phyloP scores from a whole-genome alignment of 2,329 filamentous ascomycete species.

The Exophiala dermatitidis region DNA sequence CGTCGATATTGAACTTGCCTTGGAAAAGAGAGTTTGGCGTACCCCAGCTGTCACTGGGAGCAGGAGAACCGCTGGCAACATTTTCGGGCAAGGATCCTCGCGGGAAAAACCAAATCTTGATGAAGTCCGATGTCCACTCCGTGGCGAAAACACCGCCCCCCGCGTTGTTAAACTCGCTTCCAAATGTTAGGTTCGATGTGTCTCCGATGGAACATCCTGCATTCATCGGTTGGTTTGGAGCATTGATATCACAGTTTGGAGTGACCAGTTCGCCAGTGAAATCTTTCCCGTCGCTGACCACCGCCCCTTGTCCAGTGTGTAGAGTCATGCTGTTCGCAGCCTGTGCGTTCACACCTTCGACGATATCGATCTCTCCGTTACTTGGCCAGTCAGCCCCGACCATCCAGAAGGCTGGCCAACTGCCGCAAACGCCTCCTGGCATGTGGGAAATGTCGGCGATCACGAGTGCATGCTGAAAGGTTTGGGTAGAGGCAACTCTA shows the following conservation, averaged over 20 bases:
- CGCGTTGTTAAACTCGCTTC: conserved; percentile 47
- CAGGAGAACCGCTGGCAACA: conserved; percentile 38
- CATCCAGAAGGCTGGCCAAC: conserved; percentile 47
- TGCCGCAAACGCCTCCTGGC: conserved; percentile 43
- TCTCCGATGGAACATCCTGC: conserved; percentile 38
- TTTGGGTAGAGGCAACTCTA: conserved; percentile 40
- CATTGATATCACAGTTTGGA: conserved; percentile 45
- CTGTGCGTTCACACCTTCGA: conserved; percentile 46
- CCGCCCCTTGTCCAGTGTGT: conserved; percentile 40
- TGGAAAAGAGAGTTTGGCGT: conserved; percentile 41
- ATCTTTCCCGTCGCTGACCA: conserved; percentile 24
- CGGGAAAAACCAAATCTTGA: conserved; percentile 62
- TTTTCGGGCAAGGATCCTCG: conserved; percentile 41
- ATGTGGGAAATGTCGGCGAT: conserved; percentile 45
- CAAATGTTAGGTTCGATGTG: conserved; percentile 36
- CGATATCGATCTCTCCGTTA: conserved; percentile 47
- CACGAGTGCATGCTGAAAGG: conserved; percentile 42
- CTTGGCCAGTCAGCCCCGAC: conserved; percentile 35
- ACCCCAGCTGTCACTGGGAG: conserved; percentile 40
- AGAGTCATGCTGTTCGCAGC: conserved; percentile 42
- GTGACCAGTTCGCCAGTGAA: conserved; percentile 47
- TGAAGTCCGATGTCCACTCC: conserved; percentile 66
- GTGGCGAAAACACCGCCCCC: conserved; percentile 62
- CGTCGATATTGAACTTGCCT: conserved; percentile 36
- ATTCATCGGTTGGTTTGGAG: conserved; percentile 33